phyloP scores from a whole-genome alignment of 2,329 filamentous ascomycete species.

The Fusarium buharicum region DNA sequence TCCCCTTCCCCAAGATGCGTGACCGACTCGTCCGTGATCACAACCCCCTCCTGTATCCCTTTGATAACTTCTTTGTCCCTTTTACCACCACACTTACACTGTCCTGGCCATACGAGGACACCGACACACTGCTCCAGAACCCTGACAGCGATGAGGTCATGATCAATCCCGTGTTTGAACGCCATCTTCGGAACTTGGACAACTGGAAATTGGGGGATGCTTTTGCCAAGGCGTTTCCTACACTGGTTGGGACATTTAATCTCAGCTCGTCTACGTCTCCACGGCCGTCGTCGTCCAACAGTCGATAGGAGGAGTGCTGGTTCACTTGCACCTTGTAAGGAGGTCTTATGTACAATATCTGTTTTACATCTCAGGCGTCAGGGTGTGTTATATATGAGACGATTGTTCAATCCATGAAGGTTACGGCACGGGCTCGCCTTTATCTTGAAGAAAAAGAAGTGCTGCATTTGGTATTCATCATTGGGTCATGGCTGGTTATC shows the following conservation, averaged over 20 bases:
- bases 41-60: constrained; percentile 64
- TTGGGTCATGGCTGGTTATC: background rate
- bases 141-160: constrained; percentile 71
- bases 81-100: constrained; percentile 80
- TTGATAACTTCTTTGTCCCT: constrained; percentile 85
- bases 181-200: constrained; percentile 76
- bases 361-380: background rate
- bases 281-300: constrained; percentile 33
- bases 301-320: constrained; percentile 13
- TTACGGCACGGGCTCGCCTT: background rate
- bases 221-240: constrained; percentile 74
- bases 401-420: background rate
- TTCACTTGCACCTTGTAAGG: background rate
- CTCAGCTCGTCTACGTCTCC: constrained; percentile 35
- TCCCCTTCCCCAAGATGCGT: constrained; percentile 83
- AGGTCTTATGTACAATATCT: constrained; percentile 6
- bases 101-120: constrained; percentile 85
- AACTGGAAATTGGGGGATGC: constrained; percentile 84
- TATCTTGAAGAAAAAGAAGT: background rate
- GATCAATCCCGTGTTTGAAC: constrained; percentile 88
- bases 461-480: background rate
- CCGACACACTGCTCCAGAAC: constrained; percentile 72
- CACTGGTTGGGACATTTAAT: constrained; percentile 47
- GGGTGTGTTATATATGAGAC: background rate
- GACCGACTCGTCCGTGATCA: constrained; percentile 69